These are phyloP conservation scores for Nigrograna mackinnonii DNA, from an alignment of 2,329 filamentous ascomycete species.

Conservation along the genomic window DNA sequence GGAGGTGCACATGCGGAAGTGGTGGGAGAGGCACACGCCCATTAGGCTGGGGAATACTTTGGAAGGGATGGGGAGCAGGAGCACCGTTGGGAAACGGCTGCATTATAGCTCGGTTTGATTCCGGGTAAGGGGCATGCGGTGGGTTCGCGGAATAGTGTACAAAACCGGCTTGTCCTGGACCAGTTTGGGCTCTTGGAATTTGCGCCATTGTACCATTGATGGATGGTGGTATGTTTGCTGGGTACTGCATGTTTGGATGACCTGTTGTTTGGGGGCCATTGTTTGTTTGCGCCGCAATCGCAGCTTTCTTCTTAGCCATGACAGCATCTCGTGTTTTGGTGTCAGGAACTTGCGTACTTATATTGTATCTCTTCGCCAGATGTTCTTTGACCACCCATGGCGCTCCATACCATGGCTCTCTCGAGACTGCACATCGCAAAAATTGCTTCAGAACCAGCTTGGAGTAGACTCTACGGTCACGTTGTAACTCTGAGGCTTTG, in stretches of 20 bases:
- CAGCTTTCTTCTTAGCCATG: conserved; percentile 65
- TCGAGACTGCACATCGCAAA: conserved; percentile 89
- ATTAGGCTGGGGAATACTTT: too few relatives aligned
- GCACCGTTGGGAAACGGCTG: conserved; percentile 8
- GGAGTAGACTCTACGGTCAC: conserved; percentile 90
- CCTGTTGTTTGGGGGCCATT: conserved; percentile 4
- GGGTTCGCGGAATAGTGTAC: conserved; percentile 56
- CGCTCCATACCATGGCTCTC: conserved; percentile 93
- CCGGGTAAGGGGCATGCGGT: conserved; percentile 54
- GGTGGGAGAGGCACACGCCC: conserved; percentile 1
- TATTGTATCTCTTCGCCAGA: conserved; percentile 81
- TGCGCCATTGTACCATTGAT: conserved; percentile 17
- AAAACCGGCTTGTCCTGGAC: conserved; percentile 44
- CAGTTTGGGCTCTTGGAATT: conserved; percentile 8
- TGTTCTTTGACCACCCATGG: conserved; percentile 93
- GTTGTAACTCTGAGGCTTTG: conserved; percentile 66
- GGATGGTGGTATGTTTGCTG: conserved; percentile 15
- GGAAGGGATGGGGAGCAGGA: conserved; percentile 1
- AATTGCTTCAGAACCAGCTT: conserved; percentile 93
- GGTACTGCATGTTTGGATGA: conserved; percentile 19
- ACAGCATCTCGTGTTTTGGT: conserved; percentile 38
- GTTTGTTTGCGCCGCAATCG: conserved; percentile 56
- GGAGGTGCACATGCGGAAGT: not conserved
- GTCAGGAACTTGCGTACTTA: conserved; percentile 79
- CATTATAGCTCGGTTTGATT: conserved; percentile 5